Evolutionary conservation across 2,329 filamentous ascomycete genomes (phyloP).

Genomic region (Pseudodiploospora longispora): DNA sequence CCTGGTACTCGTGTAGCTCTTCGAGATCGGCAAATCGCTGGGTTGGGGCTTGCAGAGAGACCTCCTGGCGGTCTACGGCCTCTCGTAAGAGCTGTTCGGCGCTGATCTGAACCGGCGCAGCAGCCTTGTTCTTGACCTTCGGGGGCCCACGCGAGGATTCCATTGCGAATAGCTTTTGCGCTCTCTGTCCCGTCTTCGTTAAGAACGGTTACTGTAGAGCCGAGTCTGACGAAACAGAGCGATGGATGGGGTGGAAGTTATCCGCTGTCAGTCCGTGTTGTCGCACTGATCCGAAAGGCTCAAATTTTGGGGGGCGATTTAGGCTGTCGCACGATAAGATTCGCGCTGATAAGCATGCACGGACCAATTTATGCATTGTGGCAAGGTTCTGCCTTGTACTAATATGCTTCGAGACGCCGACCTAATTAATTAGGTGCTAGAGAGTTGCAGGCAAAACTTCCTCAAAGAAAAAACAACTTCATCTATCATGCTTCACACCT

Average conservation of each 20-base stretch:
- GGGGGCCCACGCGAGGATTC: slow-evolving; percentile 86
- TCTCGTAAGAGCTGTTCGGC: slow-evolving; percentile 96
- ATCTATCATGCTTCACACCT: no score
- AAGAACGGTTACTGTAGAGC: neutral
- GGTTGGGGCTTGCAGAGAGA: slow-evolving; percentile 77
- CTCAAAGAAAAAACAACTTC: no score
- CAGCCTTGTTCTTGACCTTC: slow-evolving; percentile 96
- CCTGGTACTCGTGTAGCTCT: slow-evolving; percentile 96
- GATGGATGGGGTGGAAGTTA: neutral
- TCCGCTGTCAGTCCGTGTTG: no score
- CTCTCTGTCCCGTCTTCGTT: neutral
- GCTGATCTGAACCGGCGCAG: slow-evolving; percentile 84
- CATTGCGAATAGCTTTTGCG: slow-evolving; percentile 46
- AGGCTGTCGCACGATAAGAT: no score
- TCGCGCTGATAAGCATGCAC: no score
- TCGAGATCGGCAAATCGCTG: slow-evolving; percentile 94
- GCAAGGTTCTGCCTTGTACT: no score
- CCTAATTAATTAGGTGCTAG: no score
- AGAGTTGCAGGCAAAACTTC: no score
- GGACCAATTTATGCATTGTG: no score
- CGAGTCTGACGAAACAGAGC: neutral
- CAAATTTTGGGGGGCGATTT: no score
- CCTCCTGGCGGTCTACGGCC: slow-evolving; percentile 93
- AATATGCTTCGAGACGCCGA: no score
- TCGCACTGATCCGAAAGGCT: no score